Evolutionary conservation across 148 eudicot genomes (phyloP).

Genomic region (Cornus florida): DNA sequence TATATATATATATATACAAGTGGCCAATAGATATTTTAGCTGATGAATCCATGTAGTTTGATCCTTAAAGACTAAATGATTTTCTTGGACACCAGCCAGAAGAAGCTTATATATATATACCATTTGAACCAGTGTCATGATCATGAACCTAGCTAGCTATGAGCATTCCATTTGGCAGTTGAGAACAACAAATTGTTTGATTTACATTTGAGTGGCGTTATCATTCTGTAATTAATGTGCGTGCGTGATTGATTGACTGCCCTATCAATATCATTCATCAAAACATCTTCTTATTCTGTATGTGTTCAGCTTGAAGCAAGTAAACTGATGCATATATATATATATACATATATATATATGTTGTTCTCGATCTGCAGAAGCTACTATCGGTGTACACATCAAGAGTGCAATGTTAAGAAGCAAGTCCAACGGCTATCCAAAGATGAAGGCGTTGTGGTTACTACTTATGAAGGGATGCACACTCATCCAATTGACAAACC

Average conservation of each 20-base stretch:
- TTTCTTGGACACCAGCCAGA: neutral
- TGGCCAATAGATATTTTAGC: no score
- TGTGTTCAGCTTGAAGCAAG: no score
- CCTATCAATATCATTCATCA: neutral
- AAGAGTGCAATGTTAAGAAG: conserved; percentile 77
- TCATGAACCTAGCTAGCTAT: neutral
- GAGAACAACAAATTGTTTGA: neutral
- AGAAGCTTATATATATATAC: neutral
- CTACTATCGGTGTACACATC: conserved; percentile 56
- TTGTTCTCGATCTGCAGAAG: conserved; percentile 41
- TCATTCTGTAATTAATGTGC: neutral
- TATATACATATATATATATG: no score
- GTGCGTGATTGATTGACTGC: neutral
- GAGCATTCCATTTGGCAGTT: neutral
- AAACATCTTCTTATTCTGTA: no score
- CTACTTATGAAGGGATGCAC: conserved; percentile 71
- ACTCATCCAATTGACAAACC: conserved; percentile 58
- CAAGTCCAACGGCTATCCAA: conserved; percentile 63
- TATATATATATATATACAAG: no score
- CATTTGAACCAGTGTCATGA: neutral
- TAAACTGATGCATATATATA: neutral
- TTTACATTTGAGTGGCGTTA: no score
- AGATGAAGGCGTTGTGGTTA: conserved; percentile 63
- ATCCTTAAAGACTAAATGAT: no score
- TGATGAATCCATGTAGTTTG: no score